Base-by-base conservation (phyloP, 2,329 filamentous ascomycete genomes). In the Colletotrichum godetiae region DNA sequence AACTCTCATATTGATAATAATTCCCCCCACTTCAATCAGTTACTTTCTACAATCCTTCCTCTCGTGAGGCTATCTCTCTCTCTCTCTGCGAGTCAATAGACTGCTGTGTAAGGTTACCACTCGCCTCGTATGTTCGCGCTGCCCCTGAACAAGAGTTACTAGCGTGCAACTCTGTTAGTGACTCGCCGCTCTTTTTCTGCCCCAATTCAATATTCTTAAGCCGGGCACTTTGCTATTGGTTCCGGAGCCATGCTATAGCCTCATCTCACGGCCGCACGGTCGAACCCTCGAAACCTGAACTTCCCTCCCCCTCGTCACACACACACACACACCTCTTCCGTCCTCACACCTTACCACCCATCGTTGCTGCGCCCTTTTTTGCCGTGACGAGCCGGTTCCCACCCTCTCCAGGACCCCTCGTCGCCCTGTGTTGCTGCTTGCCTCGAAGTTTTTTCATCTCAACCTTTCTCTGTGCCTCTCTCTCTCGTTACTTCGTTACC, bases 211-310 rank as follows among this genome's bases (percentile, higher is more conserved):
- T 46, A 27, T 61, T 31, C 4, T 19, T 7, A 49, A 10, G 31
- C 19, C 33, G n/a, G 19, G 33, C 59, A 31, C 37, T 46, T 35
- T 57, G 58, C 35, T 49, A 57, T 55, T 61, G 37, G 52, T 53
- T 57, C 62, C 22, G 15, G 27, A 57, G 49, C 42, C 37, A 69
- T 70, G 66, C 58, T 68, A 72, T 59, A 68, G 24, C 59, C 66
- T 61, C 55, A 35, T 57, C 42, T 33, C 37, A 42, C 35, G 58
- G 24, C 58, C 33, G 66, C 69, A 64, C 69, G 66, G 69, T 13
- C 69, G 37, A 56, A 27, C 59, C 65, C 53, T 57, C 66, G 19
- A 55, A 73, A 73, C 70, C 60, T 65, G 33, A 65, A 65, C 67
- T 49, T 61, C 60, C 60, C 42, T 61, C 70, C 42, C 70, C 42